Evolutionary conservation across 371 early-diverging fungal species (phyloP), one percentile per base, ranked within the genome.

Genomic region (Actinomortierella ambigua): DNA sequence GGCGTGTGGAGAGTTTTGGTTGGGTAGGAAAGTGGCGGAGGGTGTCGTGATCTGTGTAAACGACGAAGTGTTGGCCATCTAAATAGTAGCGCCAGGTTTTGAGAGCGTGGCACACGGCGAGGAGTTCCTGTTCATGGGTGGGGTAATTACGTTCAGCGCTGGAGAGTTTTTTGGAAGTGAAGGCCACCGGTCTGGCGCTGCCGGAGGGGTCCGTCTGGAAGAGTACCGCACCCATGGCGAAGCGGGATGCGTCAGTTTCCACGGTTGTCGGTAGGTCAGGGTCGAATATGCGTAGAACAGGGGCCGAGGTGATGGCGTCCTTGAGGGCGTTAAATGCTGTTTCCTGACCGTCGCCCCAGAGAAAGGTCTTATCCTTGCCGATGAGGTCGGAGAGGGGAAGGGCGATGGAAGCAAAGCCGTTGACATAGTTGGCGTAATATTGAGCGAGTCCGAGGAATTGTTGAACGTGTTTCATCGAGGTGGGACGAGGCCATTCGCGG

Each of bases 101-200:
- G 20, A 81, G 55, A 0, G 76, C 77, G 51, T 70, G 67, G 0
- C 79, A 20, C 2, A 79, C 77, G 26, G 68, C 78, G 0, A 75
- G 54, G 1, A 81, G 43, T 57, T 78, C 81, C 7, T 67, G 57
- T 42, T 79, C 75, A 55, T 78, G 75, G 0, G 75, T 68, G 1
- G 75, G 73, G 28, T 79, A 78, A 14, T 60, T 51, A 15, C 50
- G 20, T 58, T 80, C 77, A 17, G 63, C 73, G 7, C 7, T 4
- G 34, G 49, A 42, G 1, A 67, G 41, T 23, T 68, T 46, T 48
- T 41, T 18, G 28, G 56, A 55, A 42, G 53, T 65, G 50, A 53
- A 65, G 20, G 59, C 54, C 2, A 65, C 54, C 4, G 44, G 46
- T 2, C 50, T 26, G 3, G 50, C 57, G 27, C 3, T 44, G 3